A percentile compares a stretch with the other conserved stretches of the same genome.
These are phyloP conservation scores for Wickerhamomyces chaumierensis DNA, from an alignment of 805 yeast species.

Conservation along the genomic window DNA sequence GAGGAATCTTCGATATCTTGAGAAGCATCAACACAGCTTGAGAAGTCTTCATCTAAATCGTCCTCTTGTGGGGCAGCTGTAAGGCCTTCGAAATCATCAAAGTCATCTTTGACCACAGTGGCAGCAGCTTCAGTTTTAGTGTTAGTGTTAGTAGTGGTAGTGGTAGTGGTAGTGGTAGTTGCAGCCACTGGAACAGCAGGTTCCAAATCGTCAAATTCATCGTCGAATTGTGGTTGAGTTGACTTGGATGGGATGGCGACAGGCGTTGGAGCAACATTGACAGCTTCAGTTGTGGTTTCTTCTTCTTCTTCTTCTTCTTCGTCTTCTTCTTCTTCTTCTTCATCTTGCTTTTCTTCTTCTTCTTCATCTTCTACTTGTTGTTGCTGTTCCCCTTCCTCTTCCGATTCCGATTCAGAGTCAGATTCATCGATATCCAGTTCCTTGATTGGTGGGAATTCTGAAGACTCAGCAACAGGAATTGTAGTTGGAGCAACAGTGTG, in stretches of 20 bases:
- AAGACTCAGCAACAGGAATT: constrained; percentile 16
- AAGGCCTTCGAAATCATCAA: constrained; percentile 28
- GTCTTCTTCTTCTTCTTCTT: not conserved
- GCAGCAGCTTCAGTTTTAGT: too few relatives aligned
- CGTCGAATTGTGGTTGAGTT: not conserved
- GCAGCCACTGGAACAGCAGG: constrained; percentile 1
- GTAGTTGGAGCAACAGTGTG: not conserved
- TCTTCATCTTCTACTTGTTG: too few relatives aligned
- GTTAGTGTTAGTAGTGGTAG: too few relatives aligned
- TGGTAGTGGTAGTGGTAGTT: too few relatives aligned
- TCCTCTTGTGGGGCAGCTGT: constrained; percentile 24
- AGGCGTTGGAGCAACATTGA: constrained; percentile 6
- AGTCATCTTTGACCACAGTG: not conserved
- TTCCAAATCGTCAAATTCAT: constrained; percentile 2
- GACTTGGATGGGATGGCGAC: not conserved
- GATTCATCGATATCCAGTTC: constrained; percentile 9
- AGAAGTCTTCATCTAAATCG: not conserved
- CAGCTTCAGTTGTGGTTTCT: not conserved
- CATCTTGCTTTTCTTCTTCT: not conserved
- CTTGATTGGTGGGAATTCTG: constrained; percentile 31
- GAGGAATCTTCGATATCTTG: constrained; percentile 14
- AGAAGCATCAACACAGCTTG: not conserved
- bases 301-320: not conserved
- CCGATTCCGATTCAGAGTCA: constrained; percentile 9
- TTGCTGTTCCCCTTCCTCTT: too few relatives aligned